Evolutionary conservation across 306 rosid species (phyloP), one percentile per base, ranked within the genome.

Genomic region (Citrullus amarus): DNA sequence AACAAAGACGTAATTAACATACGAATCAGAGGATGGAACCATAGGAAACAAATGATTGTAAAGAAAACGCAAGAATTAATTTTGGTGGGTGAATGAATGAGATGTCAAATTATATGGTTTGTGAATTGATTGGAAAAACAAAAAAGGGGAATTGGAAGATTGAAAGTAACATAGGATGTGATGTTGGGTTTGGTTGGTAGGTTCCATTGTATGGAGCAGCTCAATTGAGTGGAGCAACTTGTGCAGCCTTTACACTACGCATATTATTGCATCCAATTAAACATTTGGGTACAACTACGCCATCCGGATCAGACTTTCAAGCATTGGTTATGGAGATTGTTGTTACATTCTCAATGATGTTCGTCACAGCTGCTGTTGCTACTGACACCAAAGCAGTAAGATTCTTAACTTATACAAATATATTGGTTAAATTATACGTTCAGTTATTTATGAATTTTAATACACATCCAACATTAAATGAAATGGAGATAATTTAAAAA

Each of bases 341-440:
- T 9, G 79, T 86, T 28, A 90, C 98, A 0, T 91, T 90, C 85
- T 87, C 91, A 7, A 89, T 93, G 97, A 85, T 90, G 85, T 89
- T 93, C 80, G 70, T 89, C 70, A 81, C 96, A 58, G 80, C 87
- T 0, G 98, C 98, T 0, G 94, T 91, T 5, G 87, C 96, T 66
- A 90, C 93, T 11, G 97, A 91, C 38, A 62, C 93, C 17, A 89
- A 87, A 84, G 96, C 97, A 10, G 98, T 92, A 92, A 7, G 73
- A 48, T 48, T 48, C 54, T 48, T 5, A 36, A 48, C 54, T 48
- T 12, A 48, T 12, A 48, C 16, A 46, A 10, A 46, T 12, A 46
- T 46, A 46, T 46, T 14, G 10, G 0, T 9, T 46, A 46, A 46
- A 9, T 46, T 10, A 46, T 0, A 10, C 9, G 51, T 46, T 46